phyloP scores from a whole-genome alignment of 2,329 filamentous ascomycete genomes.

The Fusarium robinianum region DNA sequence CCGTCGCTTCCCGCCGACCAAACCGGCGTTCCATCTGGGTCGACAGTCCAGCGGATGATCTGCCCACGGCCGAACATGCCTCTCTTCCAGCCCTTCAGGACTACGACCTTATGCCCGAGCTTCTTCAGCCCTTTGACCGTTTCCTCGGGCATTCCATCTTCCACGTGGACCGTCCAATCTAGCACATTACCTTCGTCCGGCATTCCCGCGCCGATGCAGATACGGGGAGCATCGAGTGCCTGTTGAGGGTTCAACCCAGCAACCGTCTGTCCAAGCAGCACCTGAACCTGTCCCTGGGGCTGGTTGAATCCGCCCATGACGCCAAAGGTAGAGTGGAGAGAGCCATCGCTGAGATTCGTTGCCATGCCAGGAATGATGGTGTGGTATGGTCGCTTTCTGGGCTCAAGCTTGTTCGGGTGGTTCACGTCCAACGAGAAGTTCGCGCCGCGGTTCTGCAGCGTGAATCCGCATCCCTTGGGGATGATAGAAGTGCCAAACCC shows the following conservation, averaged over 20 bases:
- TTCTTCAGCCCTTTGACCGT: conserved; percentile 68
- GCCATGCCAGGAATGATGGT: conserved; percentile 95
- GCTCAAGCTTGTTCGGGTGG: conserved; percentile 81
- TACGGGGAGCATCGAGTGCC: conserved; percentile 86
- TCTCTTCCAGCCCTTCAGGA: conserved; percentile 68
- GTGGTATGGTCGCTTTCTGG: conserved; percentile 90
- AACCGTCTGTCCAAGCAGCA: conserved; percentile 84
- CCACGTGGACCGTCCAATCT: conserved; percentile 72
- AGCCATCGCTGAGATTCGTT: conserved; percentile 74
- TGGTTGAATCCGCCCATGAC: conserved; percentile 99
- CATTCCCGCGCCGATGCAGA: conserved; percentile 81
- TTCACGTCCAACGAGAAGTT: conserved; percentile 75
- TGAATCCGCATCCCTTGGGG: conserved; percentile 85
- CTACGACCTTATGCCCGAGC: conserved; percentile 74
- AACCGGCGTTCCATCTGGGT: conserved; percentile 70
- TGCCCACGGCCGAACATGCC: conserved; percentile 84
- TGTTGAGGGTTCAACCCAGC: conserved; percentile 83
- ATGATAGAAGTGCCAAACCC: conserved; percentile 89
- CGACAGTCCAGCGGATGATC: conserved; percentile 77
- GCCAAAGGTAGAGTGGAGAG: conserved; percentile 83
- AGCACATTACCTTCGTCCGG: conserved; percentile 61
- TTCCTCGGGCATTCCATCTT: conserved; percentile 76
- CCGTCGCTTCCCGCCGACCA: conserved; percentile 91
- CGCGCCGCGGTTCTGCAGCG: conserved; percentile 88
- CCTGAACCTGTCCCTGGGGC: conserved; percentile 93